Conservation (phyloP, 352 stramenopile genomes). For the Elongisporangium prolatum region DNA sequence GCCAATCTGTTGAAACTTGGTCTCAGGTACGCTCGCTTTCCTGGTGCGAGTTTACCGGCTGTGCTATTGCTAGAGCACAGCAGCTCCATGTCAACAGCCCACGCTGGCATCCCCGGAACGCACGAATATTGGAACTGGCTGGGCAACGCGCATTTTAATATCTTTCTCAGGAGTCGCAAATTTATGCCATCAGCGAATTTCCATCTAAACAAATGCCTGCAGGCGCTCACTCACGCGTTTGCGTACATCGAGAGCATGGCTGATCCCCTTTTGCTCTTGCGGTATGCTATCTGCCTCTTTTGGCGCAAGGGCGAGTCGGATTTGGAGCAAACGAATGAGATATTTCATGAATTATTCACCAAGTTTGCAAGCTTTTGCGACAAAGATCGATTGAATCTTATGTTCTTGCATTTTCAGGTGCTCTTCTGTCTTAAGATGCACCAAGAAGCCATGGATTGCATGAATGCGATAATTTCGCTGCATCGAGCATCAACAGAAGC, state of each 20-base stretch:
- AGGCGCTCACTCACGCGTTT: conserved; percentile 54
- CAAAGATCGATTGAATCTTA: conserved; percentile 42
- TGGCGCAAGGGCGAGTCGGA: conserved; percentile 45
- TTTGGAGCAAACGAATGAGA: conserved; percentile 46
- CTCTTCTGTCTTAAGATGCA: conserved; percentile 44
- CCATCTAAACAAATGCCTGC: conserved; percentile 42
- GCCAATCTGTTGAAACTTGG: conserved; percentile 52
- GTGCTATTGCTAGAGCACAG: conserved; percentile 54
- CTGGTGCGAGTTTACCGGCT: conserved; percentile 41
- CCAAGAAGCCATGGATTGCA: conserved; percentile 43
- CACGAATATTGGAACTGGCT: conserved; percentile 71
- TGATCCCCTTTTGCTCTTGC: conserved; percentile 51
- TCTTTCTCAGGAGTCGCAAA: conserved; percentile 63
- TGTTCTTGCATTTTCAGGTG: conserved; percentile 67
- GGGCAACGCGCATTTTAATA: conserved; percentile 54
- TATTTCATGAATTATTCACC: conserved; percentile 47
- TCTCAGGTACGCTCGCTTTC: conserved; percentile 49
- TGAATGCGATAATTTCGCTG: conserved; percentile 33
- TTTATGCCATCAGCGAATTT: conserved; percentile 47
- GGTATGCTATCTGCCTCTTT: conserved; percentile 59
- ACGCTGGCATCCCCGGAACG: conserved; percentile 27
- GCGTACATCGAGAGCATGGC: conserved; percentile 59
- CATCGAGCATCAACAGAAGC: conserved; percentile 2
- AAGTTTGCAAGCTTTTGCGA: conserved; percentile 64
- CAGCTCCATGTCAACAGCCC: conserved; percentile 20